These are phyloP conservation scores for Solanum rostratum DNA, from an alignment of 257 asterid genomes.

Conservation along the genomic window DNA sequence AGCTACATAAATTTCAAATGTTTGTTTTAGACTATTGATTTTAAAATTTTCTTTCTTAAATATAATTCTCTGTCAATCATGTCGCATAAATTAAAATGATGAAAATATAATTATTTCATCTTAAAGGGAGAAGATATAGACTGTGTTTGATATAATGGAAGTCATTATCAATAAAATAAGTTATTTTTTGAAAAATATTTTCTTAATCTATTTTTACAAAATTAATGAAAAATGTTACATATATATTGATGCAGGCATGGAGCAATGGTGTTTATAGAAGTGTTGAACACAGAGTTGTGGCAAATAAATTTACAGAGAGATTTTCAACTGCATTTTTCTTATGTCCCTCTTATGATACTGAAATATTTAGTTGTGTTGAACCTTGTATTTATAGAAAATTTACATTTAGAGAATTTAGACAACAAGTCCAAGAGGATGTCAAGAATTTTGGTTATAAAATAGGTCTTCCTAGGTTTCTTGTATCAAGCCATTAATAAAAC, in stretches of 20 bases:
- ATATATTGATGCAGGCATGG: slow-evolving; percentile 62
- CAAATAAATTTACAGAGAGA: slow-evolving; percentile 53
- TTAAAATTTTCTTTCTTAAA: not conserved
- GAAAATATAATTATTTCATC: not conserved
- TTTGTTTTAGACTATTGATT: not conserved
- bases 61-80: not conserved
- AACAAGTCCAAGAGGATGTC: slow-evolving; percentile 73
- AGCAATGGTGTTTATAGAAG: slow-evolving; percentile 78
- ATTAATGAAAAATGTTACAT: not conserved
- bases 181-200: not conserved
- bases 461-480: slow-evolving; percentile 60
- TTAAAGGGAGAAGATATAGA: not conserved
- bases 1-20: not conserved
- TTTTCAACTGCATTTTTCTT: slow-evolving; percentile 78
- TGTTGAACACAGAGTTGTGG: slow-evolving; percentile 80
- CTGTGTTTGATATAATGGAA: not conserved
- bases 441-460: slow-evolving; percentile 58
- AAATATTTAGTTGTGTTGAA: slow-evolving; percentile 29
- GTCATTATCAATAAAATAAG: too few species aligned
- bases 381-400: slow-evolving; percentile 59
- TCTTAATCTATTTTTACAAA: not conserved
- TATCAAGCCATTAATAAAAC: not conserved
- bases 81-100: not conserved
- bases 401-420: slow-evolving; percentile 65
- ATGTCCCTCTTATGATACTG: slow-evolving; percentile 70